These are phyloP conservation scores for Euclidium syriacum DNA, from an alignment of 345 rosid genomes.

Conservation along the genomic window DNA sequence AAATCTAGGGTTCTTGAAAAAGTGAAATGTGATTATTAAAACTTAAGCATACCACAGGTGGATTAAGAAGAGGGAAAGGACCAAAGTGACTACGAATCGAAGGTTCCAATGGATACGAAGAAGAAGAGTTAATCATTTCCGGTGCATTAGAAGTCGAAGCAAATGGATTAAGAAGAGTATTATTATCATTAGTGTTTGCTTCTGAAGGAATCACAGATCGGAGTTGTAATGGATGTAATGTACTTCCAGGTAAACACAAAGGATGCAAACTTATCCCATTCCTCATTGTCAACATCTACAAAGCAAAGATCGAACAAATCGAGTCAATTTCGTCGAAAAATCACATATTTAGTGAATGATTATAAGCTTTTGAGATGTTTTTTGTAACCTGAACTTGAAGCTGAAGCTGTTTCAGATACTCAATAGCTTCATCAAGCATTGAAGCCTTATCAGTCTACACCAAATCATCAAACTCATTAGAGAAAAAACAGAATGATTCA, in stretches of 20 bases:
- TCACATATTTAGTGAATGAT: neutral
- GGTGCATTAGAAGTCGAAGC: slow-evolving; percentile 34
- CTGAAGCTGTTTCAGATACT: slow-evolving; percentile 91
- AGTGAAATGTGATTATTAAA: neutral
- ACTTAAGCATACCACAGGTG: slow-evolving; percentile 49
- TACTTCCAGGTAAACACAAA: slow-evolving; percentile 49
- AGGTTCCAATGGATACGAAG: slow-evolving; percentile 50
- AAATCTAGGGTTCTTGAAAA: neutral
- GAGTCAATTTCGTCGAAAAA: neutral
- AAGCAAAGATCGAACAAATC: neutral
- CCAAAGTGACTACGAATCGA: slow-evolving; percentile 48
- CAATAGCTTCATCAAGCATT: slow-evolving; percentile 93
- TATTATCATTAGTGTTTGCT: slow-evolving; percentile 27
- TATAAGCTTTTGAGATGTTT: neutral
- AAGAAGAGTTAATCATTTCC: slow-evolving; percentile 36
- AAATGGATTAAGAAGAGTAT: slow-evolving; percentile 31
- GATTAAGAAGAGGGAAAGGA: slow-evolving; percentile 36
- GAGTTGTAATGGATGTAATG: slow-evolving; percentile 46
- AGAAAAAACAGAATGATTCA: neutral
- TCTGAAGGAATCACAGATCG: slow-evolving; percentile 34
- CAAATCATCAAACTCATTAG: slow-evolving; percentile 4
- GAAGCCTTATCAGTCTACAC: slow-evolving; percentile 90
- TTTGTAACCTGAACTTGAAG: slow-evolving; percentile 84
- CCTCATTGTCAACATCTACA: slow-evolving; percentile 76
- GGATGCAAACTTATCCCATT: slow-evolving; percentile 74